Conservation (phyloP, 345 rosid species). For the Acer saccharum region DNA sequence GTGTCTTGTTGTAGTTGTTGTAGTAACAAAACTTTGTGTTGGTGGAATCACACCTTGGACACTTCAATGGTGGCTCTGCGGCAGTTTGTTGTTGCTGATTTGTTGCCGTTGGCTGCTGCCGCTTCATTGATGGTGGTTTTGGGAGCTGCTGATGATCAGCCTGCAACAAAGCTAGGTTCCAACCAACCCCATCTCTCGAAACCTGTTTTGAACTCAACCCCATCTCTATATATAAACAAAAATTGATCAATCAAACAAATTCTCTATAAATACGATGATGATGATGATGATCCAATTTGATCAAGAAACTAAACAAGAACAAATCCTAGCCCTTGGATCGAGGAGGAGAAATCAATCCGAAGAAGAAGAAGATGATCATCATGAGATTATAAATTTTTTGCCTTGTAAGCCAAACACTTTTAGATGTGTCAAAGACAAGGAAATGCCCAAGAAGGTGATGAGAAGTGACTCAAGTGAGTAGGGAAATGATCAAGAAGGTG, state of each 20-base stretch:
- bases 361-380: too few relatives aligned
- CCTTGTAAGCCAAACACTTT: too few relatives aligned
- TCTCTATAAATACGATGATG: neutral
- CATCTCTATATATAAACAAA: constrained; percentile 11
- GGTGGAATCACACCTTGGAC: constrained; percentile 87
- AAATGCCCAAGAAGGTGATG: constrained; percentile 40
- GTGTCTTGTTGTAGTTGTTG: constrained; percentile 88
- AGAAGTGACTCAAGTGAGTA: constrained; percentile 10
- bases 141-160: constrained; percentile 36
- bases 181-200: constrained; percentile 43
- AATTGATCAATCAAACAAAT: neutral
- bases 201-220: constrained; percentile 57
- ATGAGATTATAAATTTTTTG: too few relatives aligned
- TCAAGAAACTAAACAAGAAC: neutral
- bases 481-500: constrained; percentile 43
- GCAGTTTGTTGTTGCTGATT: constrained; percentile 31
- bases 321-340: constrained; percentile 39
- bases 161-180: constrained; percentile 50
- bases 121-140: constrained; percentile 29
- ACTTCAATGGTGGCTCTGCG: constrained; percentile 60
- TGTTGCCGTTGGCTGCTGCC: constrained; percentile 28
- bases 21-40: constrained; percentile 95
- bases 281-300: neutral
- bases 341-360: constrained; percentile 27
- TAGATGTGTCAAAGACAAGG: constrained; percentile 25